Evolutionary conservation across 2,329 filamentous ascomycete species (phyloP).

Genomic region (Eutypella sp.): DNA sequence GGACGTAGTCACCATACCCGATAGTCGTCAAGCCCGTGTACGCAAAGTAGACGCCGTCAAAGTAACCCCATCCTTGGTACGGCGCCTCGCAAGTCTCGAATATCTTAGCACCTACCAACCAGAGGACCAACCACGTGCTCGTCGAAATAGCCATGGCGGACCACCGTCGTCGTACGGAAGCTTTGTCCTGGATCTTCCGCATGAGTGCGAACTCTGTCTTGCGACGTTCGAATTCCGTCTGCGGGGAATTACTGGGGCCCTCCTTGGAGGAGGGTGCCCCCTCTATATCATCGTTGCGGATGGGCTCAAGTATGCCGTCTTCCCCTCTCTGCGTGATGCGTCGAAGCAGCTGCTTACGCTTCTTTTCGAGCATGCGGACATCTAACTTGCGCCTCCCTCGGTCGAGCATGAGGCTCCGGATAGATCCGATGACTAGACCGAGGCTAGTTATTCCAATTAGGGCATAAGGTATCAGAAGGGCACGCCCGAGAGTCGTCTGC

Average conservation of each 20-base stretch:
- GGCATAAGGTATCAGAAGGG: slow-evolving; percentile 76
- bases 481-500: slow-evolving; percentile 52
- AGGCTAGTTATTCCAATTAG: slow-evolving; percentile 79
- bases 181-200: slow-evolving; percentile 69
- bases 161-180: slow-evolving; percentile 66
- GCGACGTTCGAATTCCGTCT: slow-evolving; percentile 53
- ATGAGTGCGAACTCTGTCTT: slow-evolving; percentile 73
- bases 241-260: slow-evolving; percentile 10
- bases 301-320: slow-evolving; percentile 45
- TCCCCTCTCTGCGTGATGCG: slow-evolving; percentile 40
- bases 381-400: slow-evolving; percentile 50
- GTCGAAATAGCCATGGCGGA: slow-evolving; percentile 64
- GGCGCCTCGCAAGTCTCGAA: slow-evolving; percentile 53
- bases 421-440: slow-evolving; percentile 76
- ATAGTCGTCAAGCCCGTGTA: slow-evolving; percentile 81
- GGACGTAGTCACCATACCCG: slow-evolving; percentile 78
- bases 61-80: slow-evolving; percentile 67
- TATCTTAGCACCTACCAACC: slow-evolving; percentile 73
- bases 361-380: slow-evolving; percentile 56
- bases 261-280: slow-evolving; percentile 11
- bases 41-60: slow-evolving; percentile 77
- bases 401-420: slow-evolving; percentile 61
- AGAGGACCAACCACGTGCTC: slow-evolving; percentile 65
- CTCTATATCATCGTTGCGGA: slow-evolving; percentile 25
- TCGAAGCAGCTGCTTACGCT: slow-evolving; percentile 44